A percentile compares a stretch with the other conserved stretches of the same genome.
Conservation (phyloP, 345 rosid genomes). For the Trapa bicornis region DNA sequence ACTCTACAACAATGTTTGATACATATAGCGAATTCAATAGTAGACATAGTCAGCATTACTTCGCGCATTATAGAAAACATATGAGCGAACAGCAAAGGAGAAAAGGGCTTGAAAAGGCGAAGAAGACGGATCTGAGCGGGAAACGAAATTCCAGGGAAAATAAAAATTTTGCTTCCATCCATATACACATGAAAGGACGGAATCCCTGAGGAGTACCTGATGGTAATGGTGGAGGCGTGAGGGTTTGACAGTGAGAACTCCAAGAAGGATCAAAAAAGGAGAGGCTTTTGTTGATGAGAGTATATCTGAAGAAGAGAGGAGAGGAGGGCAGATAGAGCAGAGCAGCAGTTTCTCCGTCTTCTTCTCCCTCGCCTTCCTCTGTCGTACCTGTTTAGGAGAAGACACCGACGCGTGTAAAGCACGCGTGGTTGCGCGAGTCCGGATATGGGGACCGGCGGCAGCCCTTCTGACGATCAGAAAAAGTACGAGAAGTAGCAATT, state of each 20-base stretch:
- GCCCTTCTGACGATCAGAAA: slow-evolving; percentile 4
- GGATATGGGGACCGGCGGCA: slow-evolving; percentile 1
- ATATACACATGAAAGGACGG: neutral
- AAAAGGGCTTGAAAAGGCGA: slow-evolving; percentile 7
- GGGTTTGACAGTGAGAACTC: neutral
- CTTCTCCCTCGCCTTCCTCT: slow-evolving; percentile 10
- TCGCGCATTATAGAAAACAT: too few relatives aligned
- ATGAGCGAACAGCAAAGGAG: neutral
- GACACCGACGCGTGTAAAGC: neutral
- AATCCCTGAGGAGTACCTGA: slow-evolving; percentile 5
- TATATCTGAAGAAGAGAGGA: neutral
- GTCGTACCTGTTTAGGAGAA: slow-evolving; percentile 6
- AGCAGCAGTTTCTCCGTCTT: neutral
- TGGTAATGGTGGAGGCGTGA: slow-evolving; percentile 11
- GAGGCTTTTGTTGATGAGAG: neutral
- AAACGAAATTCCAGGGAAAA: neutral
- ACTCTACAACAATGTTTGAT: slow-evolving; percentile 5
- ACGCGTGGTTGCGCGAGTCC: slow-evolving; percentile 19
- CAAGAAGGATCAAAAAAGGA: neutral
- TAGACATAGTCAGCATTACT: neutral
- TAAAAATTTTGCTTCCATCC: neutral
- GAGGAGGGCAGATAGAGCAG: neutral
- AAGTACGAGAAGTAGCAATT: slow-evolving; percentile 13
- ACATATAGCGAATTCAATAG: slow-evolving; percentile 26
- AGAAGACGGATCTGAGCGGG: slow-evolving; percentile 29